Evolutionary conservation across 2,329 filamentous ascomycete genomes (phyloP).

Genomic region (Juglanconis sp.): DNA sequence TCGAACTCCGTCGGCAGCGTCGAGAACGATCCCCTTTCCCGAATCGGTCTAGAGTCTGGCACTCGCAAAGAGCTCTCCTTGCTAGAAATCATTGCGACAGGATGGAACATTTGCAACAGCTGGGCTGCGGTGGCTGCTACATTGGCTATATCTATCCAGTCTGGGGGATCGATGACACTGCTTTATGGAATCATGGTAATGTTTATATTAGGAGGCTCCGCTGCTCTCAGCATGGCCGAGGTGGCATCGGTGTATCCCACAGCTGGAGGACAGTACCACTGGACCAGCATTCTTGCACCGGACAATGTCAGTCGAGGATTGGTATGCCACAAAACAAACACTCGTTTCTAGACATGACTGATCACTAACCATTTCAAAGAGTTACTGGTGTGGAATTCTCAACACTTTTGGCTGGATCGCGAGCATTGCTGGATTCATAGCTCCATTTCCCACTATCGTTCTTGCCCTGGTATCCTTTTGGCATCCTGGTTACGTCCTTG

Average conservation of each 20-base stretch:
- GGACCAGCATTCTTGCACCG: conserved; percentile 29
- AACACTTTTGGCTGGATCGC: conserved; percentile 18
- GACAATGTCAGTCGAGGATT: conserved; percentile 1
- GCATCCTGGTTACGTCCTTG: conserved; percentile 10
- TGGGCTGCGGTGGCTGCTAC: conserved; percentile 24
- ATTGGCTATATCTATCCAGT: conserved; percentile 20
- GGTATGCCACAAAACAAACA: not conserved
- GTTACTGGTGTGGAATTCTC: conserved; percentile 17
- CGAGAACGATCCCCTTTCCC: conserved; percentile 1
- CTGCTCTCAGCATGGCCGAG: conserved; percentile 33
- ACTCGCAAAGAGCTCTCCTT: conserved; percentile 10
- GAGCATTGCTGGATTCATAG: conserved; percentile 12
- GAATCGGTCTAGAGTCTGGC: conserved; percentile 5
- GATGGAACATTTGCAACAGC: conserved; percentile 25
- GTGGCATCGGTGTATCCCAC: conserved; percentile 34
- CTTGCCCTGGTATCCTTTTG: conserved; percentile 12
- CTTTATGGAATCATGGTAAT: conserved; percentile 30
- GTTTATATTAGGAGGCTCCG: conserved; percentile 24
- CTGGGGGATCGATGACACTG: conserved; percentile 15
- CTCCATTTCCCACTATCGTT: conserved; percentile 13
- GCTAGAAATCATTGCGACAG: conserved; percentile 14
- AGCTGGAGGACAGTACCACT: conserved; percentile 38
- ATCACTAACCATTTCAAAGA: conserved; percentile 1
- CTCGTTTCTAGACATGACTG: too few species aligned
- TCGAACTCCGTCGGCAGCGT: conserved; percentile 11